Evolutionary conservation across 306 rosid species (phyloP), one percentile per base, ranked within the genome.

Genomic region (Chamaecrista fasciculata): DNA sequence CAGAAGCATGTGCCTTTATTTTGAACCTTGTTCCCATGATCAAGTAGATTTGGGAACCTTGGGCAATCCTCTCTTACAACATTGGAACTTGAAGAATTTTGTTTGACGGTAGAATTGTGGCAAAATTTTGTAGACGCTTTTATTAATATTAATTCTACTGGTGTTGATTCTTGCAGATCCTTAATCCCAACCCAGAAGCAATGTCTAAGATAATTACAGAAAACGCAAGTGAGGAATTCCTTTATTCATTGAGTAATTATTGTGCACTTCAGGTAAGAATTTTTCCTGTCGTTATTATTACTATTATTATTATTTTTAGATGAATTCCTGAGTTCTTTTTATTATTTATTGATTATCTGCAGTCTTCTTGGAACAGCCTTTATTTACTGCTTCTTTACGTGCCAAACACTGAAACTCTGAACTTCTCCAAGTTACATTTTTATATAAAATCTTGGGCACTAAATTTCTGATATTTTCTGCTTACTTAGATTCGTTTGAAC

Each of bases 181-280:
- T 87, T 64, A 87, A 87, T 79, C 89, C 92, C 48, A 87, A 87
- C 71, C 89, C 92, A 21, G 89, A 84, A 66, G 92, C 92, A 34
- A 87, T 87, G 89, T 84, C 92, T 67, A 84, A 82, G 79, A 79
- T 87, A 82, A 84, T 87, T 36, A 87, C 87, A 7, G 92, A 87
- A 78, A 84, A 84, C 75, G 87, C 92, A 9, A 87, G 89, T 11
- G 92, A 87, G 66, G 92, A 87, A 47, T 84, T 87, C 69, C 79
- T 84, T 29, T 36, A 72, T 65, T 82, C 89, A 11, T 70, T 84
- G 77, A 87, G 89, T 76, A 87, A 87, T 79, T 87, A 87, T 71
- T 87, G 92, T 66, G 92, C 92, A 8, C 92, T 87, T 79, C 89
- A 87, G 87, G 92, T 87, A 59, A 71, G 37, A 15, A 15, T 37